Conservation (phyloP, 1,139 yeast genomes). For the Suhomyces choctaworum region DNA sequence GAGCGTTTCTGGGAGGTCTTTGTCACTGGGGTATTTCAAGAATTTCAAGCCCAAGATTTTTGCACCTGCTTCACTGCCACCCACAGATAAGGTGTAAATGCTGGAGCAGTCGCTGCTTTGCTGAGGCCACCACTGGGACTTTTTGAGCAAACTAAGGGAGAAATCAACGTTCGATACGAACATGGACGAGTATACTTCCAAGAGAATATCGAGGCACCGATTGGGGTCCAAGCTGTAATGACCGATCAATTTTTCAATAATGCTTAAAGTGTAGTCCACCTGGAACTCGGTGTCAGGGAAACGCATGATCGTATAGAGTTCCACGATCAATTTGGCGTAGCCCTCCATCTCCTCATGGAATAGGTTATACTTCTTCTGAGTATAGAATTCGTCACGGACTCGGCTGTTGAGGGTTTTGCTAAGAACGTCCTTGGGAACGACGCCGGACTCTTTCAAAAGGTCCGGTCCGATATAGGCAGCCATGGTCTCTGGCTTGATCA, state of each 20-base stretch:
- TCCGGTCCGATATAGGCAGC: slow-evolving; percentile 39
- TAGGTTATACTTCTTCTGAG: slow-evolving; percentile 71
- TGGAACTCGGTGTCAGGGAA: slow-evolving; percentile 43
- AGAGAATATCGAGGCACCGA: slow-evolving; percentile 61
- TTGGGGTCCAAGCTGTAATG: slow-evolving; percentile 78
- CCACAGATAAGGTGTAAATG: slow-evolving; percentile 38
- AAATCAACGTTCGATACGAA: slow-evolving; percentile 48
- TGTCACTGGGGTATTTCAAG: slow-evolving; percentile 33
- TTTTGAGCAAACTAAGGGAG: slow-evolving; percentile 48
- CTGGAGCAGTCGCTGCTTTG: slow-evolving; percentile 31
- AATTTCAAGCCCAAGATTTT: slow-evolving; percentile 60
- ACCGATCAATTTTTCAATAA: slow-evolving; percentile 65
- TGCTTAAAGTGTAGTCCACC: slow-evolving; percentile 48
- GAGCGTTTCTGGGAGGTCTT: slow-evolving; percentile 45
- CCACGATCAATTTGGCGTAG: slow-evolving; percentile 63
- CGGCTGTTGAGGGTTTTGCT: slow-evolving; percentile 44
- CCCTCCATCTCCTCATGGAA: slow-evolving; percentile 84
- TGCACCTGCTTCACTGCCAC: slow-evolving; percentile 57
- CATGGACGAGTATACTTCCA: slow-evolving; percentile 51
- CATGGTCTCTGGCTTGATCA: slow-evolving; percentile 41
- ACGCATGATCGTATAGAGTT: slow-evolving; percentile 47
- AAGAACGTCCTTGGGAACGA: slow-evolving; percentile 41
- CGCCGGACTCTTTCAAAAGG: slow-evolving; percentile 35
- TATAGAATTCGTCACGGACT: slow-evolving; percentile 57
- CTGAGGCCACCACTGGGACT: slow-evolving; percentile 69